Conservation (phyloP, 2,329 filamentous ascomycete genomes). For the Ramularia endophylla region DNA sequence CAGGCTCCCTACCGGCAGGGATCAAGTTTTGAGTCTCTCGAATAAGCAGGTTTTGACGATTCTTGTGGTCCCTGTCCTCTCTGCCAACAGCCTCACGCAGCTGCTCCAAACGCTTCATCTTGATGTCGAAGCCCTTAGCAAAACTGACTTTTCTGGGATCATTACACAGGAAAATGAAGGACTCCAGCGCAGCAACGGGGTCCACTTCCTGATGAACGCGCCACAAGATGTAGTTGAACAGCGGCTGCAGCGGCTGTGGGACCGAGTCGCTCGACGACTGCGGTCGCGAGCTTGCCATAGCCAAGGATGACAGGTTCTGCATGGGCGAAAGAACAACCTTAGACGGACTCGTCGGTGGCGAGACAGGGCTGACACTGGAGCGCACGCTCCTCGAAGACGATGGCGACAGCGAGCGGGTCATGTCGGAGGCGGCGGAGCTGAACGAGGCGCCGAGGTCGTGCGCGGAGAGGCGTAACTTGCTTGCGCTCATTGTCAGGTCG, state of each 20-base stretch:
- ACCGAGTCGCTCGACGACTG: slow-evolving; percentile 28
- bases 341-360: slow-evolving; percentile 28
- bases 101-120: slow-evolving; percentile 45
- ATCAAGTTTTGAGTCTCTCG: slow-evolving; percentile 19
- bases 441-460: slow-evolving; percentile 35
- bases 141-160: slow-evolving; percentile 41
- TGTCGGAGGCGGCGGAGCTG: slow-evolving; percentile 40
- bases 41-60: slow-evolving; percentile 26
- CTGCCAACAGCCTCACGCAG: slow-evolving; percentile 44
- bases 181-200: slow-evolving; percentile 42
- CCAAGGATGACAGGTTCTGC: slow-evolving; percentile 13
- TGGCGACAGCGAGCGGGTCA: slow-evolving; percentile 34
- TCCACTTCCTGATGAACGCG: slow-evolving; percentile 45
- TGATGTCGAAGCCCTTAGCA: slow-evolving; percentile 46
- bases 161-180: slow-evolving; percentile 48
- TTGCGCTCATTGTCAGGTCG: slow-evolving; percentile 33
- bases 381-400: slow-evolving; percentile 36
- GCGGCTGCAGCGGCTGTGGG: slow-evolving; percentile 38
- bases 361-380: slow-evolving; percentile 29
- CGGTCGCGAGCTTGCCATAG: slow-evolving; percentile 6
- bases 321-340: slow-evolving; percentile 22
- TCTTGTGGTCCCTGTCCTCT: slow-evolving; percentile 44
- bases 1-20: slow-evolving; percentile 9
- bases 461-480: slow-evolving; percentile 24
- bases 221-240: slow-evolving; percentile 49